Evolutionary conservation across 140 eudicot species (phyloP), one percentile per base, ranked within the genome.

Genomic region (Erigeron philadelphicus): DNA sequence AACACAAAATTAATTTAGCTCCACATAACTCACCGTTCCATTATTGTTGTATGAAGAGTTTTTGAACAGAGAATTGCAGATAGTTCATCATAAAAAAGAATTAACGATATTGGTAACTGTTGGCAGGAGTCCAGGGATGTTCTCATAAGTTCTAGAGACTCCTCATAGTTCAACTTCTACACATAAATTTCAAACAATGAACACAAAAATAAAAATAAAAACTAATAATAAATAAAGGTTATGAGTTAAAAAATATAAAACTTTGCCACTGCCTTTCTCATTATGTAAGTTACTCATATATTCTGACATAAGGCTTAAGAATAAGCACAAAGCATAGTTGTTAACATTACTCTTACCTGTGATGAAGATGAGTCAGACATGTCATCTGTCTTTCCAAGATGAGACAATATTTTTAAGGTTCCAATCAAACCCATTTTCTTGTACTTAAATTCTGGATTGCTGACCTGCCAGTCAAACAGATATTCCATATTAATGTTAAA

Each of bases 371-470:
- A 76, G 18, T 16, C 45, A 8, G 84, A 73, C 48, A 44, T 43
- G 38, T 70, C 82, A 50, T 73, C 80, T 68, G 84, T 72, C 78
- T 89, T 82, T 65, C 84, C 96, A 58, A 87, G 82, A 59, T 78
- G 85, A 44, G 88, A 86, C 61, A 89, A 78, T 68, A 89, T 76
- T 85, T 89, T 86, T 58, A 86, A 57, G 38, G 87, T 82, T 68
- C 96, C 96, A 56, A 89, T 86, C 21, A 89, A 69, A 75, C 96
- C 96, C 95, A 89, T 84, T 59, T 76, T 82, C 83, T 89, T 89
- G 87, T 86, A 87, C 72, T 78, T 81, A 66, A 89, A 77, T 41
- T 89, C 95, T 68, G 96, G 89, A 83, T 82, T 86, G 68, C 79
- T 79, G 44, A 89, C 84, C 96, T 89, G 80, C 49, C 18, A 58